These are phyloP conservation scores for Fusarium transvaalense DNA, from an alignment of 2,329 filamentous ascomycete species.

Conservation along the genomic window DNA sequence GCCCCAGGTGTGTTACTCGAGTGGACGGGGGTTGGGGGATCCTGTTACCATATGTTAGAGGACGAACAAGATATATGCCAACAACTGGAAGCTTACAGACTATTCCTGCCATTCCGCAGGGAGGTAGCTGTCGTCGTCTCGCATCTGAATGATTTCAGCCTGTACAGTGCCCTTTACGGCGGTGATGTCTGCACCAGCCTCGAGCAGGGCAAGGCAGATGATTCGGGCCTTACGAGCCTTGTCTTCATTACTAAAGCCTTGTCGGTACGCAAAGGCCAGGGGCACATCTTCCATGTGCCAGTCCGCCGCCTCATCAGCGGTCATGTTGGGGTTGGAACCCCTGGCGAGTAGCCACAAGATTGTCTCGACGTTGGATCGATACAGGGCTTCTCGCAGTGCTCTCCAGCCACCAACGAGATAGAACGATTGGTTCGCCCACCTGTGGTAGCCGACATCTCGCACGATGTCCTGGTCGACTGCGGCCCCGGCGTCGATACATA, in stretches of 20 bases:
- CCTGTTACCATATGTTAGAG: neutral
- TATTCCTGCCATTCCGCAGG: neutral
- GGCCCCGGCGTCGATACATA: neutral
- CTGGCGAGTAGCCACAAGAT: slow-evolving; percentile 6
- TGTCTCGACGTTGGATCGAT: neutral
- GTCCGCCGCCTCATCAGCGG: neutral
- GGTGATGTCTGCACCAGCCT: neutral
- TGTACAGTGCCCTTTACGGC: too few species aligned
- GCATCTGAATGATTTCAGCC: too few species aligned
- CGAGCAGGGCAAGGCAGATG: neutral
- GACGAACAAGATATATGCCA: neutral
- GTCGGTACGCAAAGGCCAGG: neutral
- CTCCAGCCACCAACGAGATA: neutral
- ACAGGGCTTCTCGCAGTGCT: neutral
- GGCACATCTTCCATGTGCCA: neutral
- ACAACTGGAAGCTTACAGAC: neutral
- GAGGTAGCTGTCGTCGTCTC: neutral
- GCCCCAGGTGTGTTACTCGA: too few species aligned
- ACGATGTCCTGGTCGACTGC: neutral
- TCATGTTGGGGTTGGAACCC: neutral
- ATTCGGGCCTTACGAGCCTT: neutral
- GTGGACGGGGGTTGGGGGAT: too few species aligned
- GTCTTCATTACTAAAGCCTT: neutral
- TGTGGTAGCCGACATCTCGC: neutral
- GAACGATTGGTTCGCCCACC: neutral